Percentiles rank a stretch among this genome's conserved stretches.
These are phyloP conservation scores for Hirsutella minnesotensis DNA, from an alignment of 2,329 filamentous ascomycete species.

Conservation along the genomic window DNA sequence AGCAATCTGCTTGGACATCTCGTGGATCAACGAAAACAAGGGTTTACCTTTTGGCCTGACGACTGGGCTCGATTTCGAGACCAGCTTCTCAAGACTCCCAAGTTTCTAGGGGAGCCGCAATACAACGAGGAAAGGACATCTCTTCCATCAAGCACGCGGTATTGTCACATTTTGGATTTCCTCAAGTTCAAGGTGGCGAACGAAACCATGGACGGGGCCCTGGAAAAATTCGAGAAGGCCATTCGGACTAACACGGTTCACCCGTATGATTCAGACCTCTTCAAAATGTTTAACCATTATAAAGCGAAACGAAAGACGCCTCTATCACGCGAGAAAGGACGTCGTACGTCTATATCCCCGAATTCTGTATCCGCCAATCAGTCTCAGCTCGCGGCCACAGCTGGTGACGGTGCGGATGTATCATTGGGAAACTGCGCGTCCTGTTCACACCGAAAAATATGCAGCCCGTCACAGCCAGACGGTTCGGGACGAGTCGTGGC, in stretches of 20 bases:
- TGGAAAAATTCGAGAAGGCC: slow-evolving; percentile 18
- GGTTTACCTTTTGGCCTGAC: slow-evolving; percentile 31
- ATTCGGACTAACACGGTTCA: slow-evolving; percentile 4
- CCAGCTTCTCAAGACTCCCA: slow-evolving; percentile 5
- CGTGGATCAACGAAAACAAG: slow-evolving; percentile 47
- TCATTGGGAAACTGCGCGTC: no score
- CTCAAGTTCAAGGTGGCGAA: slow-evolving; percentile 44
- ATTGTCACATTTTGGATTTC: slow-evolving; percentile 48
- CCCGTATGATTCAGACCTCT: slow-evolving; percentile 7
- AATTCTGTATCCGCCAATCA: no score
- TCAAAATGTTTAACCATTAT: slow-evolving; percentile 17
- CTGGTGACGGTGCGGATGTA: no score
- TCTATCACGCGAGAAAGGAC: no score
- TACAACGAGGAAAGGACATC: slow-evolving; percentile 27
- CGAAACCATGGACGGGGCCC: slow-evolving; percentile 23
- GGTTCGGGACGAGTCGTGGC: no score
- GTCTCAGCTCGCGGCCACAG: no score
- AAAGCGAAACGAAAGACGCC: slow-evolving; percentile 12
- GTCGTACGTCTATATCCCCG: no score
- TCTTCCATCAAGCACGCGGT: slow-evolving; percentile 10
- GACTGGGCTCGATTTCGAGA: slow-evolving; percentile 27
- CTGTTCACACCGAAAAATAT: no score
- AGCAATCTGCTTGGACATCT: slow-evolving; percentile 40
- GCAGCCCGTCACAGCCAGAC: no score
- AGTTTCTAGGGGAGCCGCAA: slow-evolving; percentile 21